Evolutionary conservation across 2,329 filamentous ascomycete species (phyloP), one percentile per base, ranked within the genome.

Genomic region (Colletotrichum tanaceti): DNA sequence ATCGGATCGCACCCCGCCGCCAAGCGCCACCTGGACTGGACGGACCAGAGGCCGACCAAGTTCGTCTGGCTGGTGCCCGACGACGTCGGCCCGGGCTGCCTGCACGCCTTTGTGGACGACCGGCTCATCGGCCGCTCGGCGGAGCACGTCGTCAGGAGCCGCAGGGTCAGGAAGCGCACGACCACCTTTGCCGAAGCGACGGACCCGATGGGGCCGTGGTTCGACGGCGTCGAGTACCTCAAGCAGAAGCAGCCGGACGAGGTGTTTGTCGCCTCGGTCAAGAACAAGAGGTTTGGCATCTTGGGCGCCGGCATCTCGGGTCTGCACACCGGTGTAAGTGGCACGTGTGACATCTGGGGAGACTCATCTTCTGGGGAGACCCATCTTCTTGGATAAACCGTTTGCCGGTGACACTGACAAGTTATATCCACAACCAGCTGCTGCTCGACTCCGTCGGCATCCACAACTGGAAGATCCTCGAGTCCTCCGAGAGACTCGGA

Each of bases 361-460:
- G n/a, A n/a, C n/a, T n/a, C n/a, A n/a, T n/a, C n/a, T n/a, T n/a
- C n/a, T n/a, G n/a, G n/a, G n/a, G n/a, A n/a, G n/a, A n/a, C n/a
- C n/a, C 5, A 1, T 44, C 10, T 18, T 5, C 57, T 49, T 16
- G 50, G n/a, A 60, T n/a, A n/a, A n/a, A n/a, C n/a, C n/a, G n/a
- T n/a, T n/a, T n/a, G n/a, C n/a, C n/a, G n/a, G n/a, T n/a, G 57
- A 28, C 10, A 3, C 43, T 53, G n/a, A n/a, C n/a, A n/a, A n/a
- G n/a, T 1, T 28, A 7, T 4, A 5, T 28, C 4, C 28, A 9
- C 28, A 28, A 9, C 7, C 32, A 75, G 61, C 72, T 81, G 13
- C 75, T 83, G 16, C 79, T 84, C 3, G 78, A 81, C 28, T 81
- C 80, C 7, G 79, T 82, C 3, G 81, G 82, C 0, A 76, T 84